Evolutionary conservation across 148 eudicot species (phyloP).

Genomic region (Heliamphora exappendiculata): DNA sequence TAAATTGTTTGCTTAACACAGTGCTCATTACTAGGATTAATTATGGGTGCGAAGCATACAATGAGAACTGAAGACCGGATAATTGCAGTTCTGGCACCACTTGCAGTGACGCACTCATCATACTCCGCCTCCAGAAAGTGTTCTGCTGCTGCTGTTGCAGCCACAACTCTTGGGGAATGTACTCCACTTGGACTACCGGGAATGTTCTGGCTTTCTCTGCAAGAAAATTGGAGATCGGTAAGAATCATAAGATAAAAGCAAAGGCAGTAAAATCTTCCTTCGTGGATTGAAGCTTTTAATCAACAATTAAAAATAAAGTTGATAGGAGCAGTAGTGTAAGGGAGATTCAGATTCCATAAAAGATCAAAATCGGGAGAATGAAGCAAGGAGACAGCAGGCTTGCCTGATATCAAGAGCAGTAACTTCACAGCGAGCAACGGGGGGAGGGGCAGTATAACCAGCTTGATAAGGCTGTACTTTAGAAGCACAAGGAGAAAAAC

Average conservation of each 20-base stretch:
- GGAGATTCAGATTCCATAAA: background rate
- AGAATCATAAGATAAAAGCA: background rate
- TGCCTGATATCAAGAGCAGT: background rate
- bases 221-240: background rate
- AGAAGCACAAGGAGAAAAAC: background rate
- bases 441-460: conserved; percentile 7
- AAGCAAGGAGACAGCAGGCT: background rate
- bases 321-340: too few species aligned
- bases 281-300: background rate
- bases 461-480: background rate
- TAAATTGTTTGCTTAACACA: too few species aligned
- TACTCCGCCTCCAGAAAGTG: background rate
- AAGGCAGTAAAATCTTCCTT: background rate
- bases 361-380: background rate
- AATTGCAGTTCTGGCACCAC: background rate
- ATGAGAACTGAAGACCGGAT: background rate
- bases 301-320: background rate
- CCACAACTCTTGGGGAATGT: background rate
- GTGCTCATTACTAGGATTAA: background rate
- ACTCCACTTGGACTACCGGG: background rate
- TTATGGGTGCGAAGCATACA: background rate
- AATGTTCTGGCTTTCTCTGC: background rate
- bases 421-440: background rate
- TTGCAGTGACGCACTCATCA: conserved; percentile 6
- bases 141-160: background rate